phyloP scores from a whole-genome alignment of 345 rosid species.

The Microcos paniculata region DNA sequence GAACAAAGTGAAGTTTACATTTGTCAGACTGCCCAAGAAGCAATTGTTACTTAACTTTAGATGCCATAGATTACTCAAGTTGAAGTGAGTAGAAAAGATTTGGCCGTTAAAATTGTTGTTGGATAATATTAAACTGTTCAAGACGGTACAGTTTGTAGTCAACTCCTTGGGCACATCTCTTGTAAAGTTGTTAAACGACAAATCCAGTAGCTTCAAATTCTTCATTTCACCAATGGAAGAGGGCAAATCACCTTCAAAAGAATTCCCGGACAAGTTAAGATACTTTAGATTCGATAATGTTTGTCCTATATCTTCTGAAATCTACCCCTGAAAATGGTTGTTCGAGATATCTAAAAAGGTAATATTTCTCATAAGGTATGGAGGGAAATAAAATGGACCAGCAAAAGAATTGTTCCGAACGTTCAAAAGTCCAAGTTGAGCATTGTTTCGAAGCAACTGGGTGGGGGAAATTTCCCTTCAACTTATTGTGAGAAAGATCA shows the following conservation, averaged over 20 bases:
- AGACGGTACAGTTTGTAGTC: background rate
- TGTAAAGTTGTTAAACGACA: background rate
- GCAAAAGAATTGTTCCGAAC: too few relatives aligned
- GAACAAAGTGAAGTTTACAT: background rate
- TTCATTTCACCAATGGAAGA: background rate
- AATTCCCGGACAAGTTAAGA: background rate
- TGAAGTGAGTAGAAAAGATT: background rate
- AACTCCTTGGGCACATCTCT: conserved; percentile 5
- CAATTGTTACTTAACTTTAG: background rate
- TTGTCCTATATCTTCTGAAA: background rate
- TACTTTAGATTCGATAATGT: background rate
- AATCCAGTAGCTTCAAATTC: background rate
- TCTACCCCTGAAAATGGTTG: too few relatives aligned
- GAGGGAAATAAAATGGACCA: too few relatives aligned
- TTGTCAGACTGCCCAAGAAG: background rate
- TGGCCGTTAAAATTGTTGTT: background rate
- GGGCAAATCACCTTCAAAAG: background rate
- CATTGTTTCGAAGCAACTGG: too few relatives aligned
- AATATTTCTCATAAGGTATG: too few relatives aligned
- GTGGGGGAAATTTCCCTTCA: too few relatives aligned
- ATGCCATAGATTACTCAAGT: background rate
- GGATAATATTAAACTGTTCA: background rate
- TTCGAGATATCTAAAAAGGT: too few relatives aligned
- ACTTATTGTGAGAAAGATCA: background rate
- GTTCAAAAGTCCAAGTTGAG: too few relatives aligned